Evolutionary conservation across 1,139 yeast genomes (phyloP).

Genomic region (Petasospora rhodanensis): DNA sequence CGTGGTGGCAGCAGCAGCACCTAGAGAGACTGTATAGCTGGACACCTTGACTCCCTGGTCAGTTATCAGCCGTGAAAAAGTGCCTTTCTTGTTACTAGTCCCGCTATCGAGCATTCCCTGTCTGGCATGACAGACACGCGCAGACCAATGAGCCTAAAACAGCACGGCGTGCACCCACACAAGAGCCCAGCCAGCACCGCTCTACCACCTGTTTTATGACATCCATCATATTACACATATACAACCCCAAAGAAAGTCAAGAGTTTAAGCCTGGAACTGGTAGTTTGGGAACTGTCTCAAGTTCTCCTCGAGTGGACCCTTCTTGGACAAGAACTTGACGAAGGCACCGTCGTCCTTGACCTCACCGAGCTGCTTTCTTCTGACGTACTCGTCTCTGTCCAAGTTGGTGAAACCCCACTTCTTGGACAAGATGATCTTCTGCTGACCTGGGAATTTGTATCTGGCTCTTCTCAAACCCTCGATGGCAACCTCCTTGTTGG

Average conservation of each 20-base stretch:
- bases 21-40: no score
- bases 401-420: constrained; percentile 99
- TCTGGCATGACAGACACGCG: no score
- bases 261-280: constrained; percentile 36
- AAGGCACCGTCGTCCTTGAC: constrained; percentile 99
- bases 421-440: constrained; percentile 97
- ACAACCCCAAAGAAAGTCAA: constrained; percentile 6
- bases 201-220: no score
- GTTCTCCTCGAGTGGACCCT: constrained; percentile 93
- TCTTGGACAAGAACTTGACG: constrained; percentile 95
- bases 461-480: constrained; percentile 99
- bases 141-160: no score
- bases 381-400: constrained; percentile 95
- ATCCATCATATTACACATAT: constrained; percentile 12
- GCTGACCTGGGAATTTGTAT: constrained; percentile 99
- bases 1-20: no score
- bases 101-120: no score
- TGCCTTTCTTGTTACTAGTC: no score
- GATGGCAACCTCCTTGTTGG: constrained; percentile 93
- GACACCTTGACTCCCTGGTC: no score
- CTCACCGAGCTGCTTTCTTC: constrained; percentile 94
- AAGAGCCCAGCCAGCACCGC: no score
- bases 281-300: constrained; percentile 95
- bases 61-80: no score
- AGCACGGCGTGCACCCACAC: no score